Percentiles rank a stretch among this genome's conserved stretches.
Evolutionary conservation across 176 grass and related monocot species (phyloP).

Genomic region (Eragrostis curvula): DNA sequence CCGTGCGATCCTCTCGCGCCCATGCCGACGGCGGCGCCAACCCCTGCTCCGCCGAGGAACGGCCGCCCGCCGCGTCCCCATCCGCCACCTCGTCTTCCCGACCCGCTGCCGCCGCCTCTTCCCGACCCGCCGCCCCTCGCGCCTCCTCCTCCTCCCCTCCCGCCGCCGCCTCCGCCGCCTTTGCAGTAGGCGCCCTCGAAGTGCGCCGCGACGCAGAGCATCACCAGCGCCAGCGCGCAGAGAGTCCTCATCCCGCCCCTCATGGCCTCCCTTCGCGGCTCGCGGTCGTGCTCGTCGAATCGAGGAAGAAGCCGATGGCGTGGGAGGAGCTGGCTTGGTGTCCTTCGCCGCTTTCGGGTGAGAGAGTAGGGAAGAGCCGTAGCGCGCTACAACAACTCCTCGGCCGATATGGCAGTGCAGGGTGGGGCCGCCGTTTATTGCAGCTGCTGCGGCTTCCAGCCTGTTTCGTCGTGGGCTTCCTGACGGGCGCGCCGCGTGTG

Average conservation of each 20-base stretch:
- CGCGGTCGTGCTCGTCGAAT: background rate
- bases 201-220: background rate
- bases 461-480: background rate
- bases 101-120: background rate
- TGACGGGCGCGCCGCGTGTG: background rate
- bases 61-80: background rate
- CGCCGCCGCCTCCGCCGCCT: background rate
- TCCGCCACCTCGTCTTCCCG: background rate
- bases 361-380: background rate
- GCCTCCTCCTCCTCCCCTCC: background rate
- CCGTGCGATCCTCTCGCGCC: background rate
- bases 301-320: background rate
- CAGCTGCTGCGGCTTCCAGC: background rate
- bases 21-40: conserved; percentile 9
- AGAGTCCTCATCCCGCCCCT: background rate
- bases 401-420: background rate
- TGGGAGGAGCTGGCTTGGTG: background rate
- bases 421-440: background rate
- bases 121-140: too few species aligned
- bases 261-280: background rate
- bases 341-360: background rate
- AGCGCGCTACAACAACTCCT: background rate
- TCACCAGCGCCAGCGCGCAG: background rate
- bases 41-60: background rate
- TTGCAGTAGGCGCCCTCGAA: background rate